Evolutionary conservation across 768 basidiomycete species (phyloP).

Genomic region (Hydnum rufescens): DNA sequence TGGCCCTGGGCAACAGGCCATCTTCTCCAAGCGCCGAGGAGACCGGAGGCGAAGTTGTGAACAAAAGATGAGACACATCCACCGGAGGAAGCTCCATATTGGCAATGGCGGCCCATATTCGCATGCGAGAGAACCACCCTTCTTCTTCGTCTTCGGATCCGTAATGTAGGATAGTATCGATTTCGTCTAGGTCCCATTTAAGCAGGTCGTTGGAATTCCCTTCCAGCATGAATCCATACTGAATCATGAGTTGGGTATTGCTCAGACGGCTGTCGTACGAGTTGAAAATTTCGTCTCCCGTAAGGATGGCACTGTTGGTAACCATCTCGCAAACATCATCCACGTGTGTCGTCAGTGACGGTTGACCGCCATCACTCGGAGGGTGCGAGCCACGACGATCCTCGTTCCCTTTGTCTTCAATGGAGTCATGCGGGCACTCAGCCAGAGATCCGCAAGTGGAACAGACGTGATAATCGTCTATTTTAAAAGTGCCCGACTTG

Average conservation of each 20-base stretch:
- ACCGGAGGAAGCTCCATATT: neutral
- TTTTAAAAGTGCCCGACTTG: neutral
- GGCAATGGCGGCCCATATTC: neutral
- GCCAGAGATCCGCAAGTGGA: conserved; percentile 43
- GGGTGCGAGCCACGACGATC: neutral
- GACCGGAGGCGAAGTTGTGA: neutral
- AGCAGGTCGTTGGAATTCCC: conserved; percentile 42
- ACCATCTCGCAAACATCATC: conserved; percentile 41
- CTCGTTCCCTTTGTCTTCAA: neutral
- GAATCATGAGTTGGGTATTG: conserved; percentile 44
- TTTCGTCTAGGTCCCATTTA: neutral
- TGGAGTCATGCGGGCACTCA: conserved; percentile 45
- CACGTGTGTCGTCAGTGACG: neutral
- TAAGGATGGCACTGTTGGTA: conserved; percentile 29
- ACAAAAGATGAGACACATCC: neutral
- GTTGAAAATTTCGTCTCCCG: conserved; percentile 47
- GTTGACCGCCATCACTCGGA: too few relatives aligned
- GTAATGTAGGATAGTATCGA: neutral
- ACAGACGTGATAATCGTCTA: conserved; percentile 64
- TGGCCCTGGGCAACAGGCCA: neutral
- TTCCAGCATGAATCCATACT: conserved; percentile 60
- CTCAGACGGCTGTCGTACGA: conserved; percentile 43
- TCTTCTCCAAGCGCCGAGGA: neutral
- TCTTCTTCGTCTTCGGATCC: neutral
- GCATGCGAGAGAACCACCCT: neutral